Conservation (phyloP, 371 early-diverging fungal species). For the Choanephora cucurbitarum region DNA sequence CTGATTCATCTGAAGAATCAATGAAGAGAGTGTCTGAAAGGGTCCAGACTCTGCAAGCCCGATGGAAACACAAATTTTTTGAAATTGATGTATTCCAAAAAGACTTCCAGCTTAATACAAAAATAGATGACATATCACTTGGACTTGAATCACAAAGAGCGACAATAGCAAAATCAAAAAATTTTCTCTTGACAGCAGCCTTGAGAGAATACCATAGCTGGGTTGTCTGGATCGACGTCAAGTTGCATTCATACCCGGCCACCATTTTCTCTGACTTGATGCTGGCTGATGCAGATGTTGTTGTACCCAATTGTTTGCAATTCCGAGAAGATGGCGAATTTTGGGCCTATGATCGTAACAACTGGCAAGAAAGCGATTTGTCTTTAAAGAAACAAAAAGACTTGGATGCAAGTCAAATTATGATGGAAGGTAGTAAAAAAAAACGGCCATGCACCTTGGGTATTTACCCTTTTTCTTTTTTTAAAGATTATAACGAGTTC, state of each 20-base stretch:
- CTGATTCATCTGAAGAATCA: slow-evolving; percentile 47
- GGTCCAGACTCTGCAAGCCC: slow-evolving; percentile 19
- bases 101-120: slow-evolving; percentile 14
- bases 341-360: slow-evolving; percentile 62
- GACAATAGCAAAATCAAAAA: slow-evolving; percentile 55
- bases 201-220: slow-evolving; percentile 47
- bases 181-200: slow-evolving; percentile 52
- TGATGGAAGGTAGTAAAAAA: slow-evolving; percentile 48
- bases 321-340: slow-evolving; percentile 35
- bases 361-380: slow-evolving; percentile 64
- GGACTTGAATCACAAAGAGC: slow-evolving; percentile 30
- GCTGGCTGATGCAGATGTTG: slow-evolving; percentile 49
- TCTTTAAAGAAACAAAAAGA: slow-evolving; percentile 50
- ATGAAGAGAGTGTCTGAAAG: slow-evolving; percentile 35
- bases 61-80: slow-evolving; percentile 34
- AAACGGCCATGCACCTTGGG: too few relatives aligned
- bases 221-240: slow-evolving; percentile 61
- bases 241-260: slow-evolving; percentile 49
- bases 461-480: too few relatives aligned
- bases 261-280: slow-evolving; percentile 57
- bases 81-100: slow-evolving; percentile 24
- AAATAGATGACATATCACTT: slow-evolving; percentile 13
- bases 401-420: slow-evolving; percentile 36
- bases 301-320: slow-evolving; percentile 59
- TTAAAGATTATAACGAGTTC: slow-evolving; percentile 18